Conservation (phyloP, 441 rosid genomes). For the Omphalea diandra region DNA sequence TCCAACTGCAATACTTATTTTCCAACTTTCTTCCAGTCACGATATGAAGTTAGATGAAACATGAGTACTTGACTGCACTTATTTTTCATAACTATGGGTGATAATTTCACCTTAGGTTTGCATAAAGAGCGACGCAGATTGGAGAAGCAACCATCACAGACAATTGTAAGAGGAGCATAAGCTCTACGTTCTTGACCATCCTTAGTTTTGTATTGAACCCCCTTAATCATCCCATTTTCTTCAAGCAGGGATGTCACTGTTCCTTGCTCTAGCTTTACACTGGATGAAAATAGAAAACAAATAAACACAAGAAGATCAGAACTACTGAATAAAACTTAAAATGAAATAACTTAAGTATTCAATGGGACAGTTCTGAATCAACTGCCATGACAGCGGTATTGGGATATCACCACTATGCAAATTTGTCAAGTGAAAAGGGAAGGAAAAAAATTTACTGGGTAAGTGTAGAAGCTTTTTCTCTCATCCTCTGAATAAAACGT, state of each 20-base stretch:
- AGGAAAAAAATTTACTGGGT: constrained; percentile 40
- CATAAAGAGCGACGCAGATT: constrained; percentile 74
- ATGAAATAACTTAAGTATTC: not conserved
- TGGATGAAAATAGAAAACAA: constrained; percentile 21
- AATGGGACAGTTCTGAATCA: not conserved
- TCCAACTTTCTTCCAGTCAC: not conserved
- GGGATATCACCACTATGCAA: not conserved
- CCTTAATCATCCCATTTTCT: constrained; percentile 65
- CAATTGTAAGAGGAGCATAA: constrained; percentile 78
- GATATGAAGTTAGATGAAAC: not conserved
- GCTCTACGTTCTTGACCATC: constrained; percentile 46
- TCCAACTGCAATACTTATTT: not conserved
- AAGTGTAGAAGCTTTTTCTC: constrained; percentile 66
- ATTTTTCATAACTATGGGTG: not conserved
- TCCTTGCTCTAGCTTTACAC: constrained; percentile 74
- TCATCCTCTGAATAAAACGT: constrained; percentile 73
- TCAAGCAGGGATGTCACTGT: constrained; percentile 69
- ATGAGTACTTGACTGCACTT: not conserved
- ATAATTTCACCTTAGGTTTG: constrained; percentile 64
- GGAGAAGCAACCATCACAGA: constrained; percentile 90
- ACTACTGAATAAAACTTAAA: not conserved
- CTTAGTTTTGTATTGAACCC: constrained; percentile 81
- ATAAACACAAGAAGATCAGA: not conserved
- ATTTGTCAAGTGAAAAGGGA: not conserved
- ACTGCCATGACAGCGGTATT: not conserved